Percentiles rank a stretch among this genome's conserved stretches.
Evolutionary conservation across 73 alveolate genomes (phyloP).

Genomic region (Paramecium caudatum): DNA sequence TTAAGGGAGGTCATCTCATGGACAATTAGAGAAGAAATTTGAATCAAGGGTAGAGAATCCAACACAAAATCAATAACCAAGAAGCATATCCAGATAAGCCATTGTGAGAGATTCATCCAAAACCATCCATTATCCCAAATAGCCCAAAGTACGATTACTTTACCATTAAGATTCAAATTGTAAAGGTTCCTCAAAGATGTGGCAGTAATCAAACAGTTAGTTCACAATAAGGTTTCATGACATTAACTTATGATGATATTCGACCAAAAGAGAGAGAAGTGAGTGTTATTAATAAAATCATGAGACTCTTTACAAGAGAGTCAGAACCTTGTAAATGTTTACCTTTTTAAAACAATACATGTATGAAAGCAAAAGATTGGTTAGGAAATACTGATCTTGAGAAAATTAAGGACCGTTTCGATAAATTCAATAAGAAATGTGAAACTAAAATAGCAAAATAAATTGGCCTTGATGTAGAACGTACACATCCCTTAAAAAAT

Average conservation of each 20-base stretch:
- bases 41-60: constrained; percentile 10
- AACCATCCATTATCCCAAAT: constrained; percentile 57
- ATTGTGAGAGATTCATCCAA: not conserved
- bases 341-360: constrained; percentile 23
- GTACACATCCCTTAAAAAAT: constrained; percentile 74
- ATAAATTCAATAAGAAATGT: not conserved
- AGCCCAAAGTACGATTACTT: not conserved
- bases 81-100: not conserved
- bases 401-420: not conserved
- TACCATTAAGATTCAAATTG: not conserved
- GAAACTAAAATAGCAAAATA: constrained; percentile 9
- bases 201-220: constrained; percentile 8
- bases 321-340: constrained; percentile 45
- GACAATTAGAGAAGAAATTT: constrained; percentile 43
- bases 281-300: constrained; percentile 35
- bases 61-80: not conserved
- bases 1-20: constrained; percentile 60
- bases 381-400: constrained; percentile 20
- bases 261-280: constrained; percentile 33
- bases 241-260: constrained; percentile 64
- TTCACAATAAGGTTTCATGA: not conserved
- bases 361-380: constrained; percentile 37
- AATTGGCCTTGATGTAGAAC: constrained; percentile 67
- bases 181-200: constrained; percentile 36
- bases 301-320: constrained; percentile 19